Percentiles rank a stretch among this genome's conserved stretches.
Evolutionary conservation across 768 basidiomycete species (phyloP).

Genomic region (Boletus rubescentipes): DNA sequence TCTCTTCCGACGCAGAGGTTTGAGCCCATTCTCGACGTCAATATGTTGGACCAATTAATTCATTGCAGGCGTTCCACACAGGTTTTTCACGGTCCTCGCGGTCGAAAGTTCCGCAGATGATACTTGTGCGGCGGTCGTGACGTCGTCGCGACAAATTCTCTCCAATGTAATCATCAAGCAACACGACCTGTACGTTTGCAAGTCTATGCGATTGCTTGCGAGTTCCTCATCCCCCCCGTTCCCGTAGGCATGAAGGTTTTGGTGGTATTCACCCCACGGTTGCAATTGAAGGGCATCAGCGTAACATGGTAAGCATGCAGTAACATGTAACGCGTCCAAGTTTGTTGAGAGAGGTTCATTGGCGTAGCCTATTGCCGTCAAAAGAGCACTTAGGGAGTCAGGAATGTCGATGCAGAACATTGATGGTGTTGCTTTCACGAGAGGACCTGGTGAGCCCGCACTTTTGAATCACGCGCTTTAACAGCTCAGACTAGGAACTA

Average conservation of each 20-base stretch:
- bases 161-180: slow-evolving; percentile 90
- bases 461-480: background rate
- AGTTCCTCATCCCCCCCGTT: background rate
- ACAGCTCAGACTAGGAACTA: slow-evolving; percentile 21
- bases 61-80: background rate
- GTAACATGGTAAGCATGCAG: slow-evolving; percentile 57
- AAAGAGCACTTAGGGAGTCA: slow-evolving; percentile 65
- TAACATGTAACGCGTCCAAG: background rate
- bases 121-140: slow-evolving; percentile 86
- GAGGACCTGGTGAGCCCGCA: slow-evolving; percentile 66
- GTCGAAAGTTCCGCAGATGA: slow-evolving; percentile 93
- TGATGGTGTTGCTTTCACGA: slow-evolving; percentile 88
- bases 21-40: background rate
- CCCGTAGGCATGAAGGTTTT: slow-evolving; percentile 25
- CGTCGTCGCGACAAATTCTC: slow-evolving; percentile 63
- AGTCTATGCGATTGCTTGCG: slow-evolving; percentile 12
- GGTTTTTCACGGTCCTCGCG: slow-evolving; percentile 62
- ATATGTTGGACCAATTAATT: background rate
- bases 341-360: background rate
- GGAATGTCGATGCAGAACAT: slow-evolving; percentile 57
- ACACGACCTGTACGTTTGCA: slow-evolving; percentile 60
- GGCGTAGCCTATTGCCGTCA: slow-evolving; percentile 69
- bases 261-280: slow-evolving; percentile 79
- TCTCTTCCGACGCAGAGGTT: background rate
- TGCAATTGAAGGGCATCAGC: slow-evolving; percentile 78